Evolutionary conservation across 2,329 filamentous ascomycete species (phyloP).

Genomic region (Apiospora malaysiana): DNA sequence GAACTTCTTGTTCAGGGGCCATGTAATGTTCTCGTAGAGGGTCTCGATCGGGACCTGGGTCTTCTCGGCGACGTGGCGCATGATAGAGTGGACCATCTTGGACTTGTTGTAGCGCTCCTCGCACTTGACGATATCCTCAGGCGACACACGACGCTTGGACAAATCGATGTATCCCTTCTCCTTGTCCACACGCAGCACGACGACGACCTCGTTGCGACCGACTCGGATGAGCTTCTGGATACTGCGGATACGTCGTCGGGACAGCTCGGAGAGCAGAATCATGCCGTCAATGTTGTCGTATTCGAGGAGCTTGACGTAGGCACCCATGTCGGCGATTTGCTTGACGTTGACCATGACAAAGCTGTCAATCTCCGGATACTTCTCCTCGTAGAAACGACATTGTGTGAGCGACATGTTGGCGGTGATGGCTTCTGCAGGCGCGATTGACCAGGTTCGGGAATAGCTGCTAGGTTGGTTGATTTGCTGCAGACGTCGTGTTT

Average conservation of each 20-base stretch:
- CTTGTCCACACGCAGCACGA: slow-evolving; percentile 98
- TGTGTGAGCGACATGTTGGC: slow-evolving; percentile 92
- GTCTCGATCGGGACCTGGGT: slow-evolving; percentile 92
- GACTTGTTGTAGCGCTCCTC: slow-evolving; percentile 99
- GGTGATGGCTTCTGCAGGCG: slow-evolving; percentile 35
- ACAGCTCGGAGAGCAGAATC: slow-evolving; percentile 97
- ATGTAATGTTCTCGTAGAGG: slow-evolving; percentile 92
- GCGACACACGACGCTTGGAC: slow-evolving; percentile 95
- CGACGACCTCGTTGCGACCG: slow-evolving; percentile 97
- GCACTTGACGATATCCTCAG: slow-evolving; percentile 97
- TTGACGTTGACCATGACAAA: slow-evolving; percentile 99
- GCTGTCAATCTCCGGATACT: slow-evolving; percentile 97
- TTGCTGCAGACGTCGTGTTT: background rate
- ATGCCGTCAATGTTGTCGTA: slow-evolving; percentile 99
- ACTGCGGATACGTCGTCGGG: slow-evolving; percentile 95
- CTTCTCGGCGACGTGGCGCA: slow-evolving; percentile 98
- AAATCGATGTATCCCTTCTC: slow-evolving; percentile 99
- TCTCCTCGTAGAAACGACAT: slow-evolving; percentile 97
- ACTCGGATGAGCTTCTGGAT: slow-evolving; percentile 99
- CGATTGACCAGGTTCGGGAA: slow-evolving; percentile 9
- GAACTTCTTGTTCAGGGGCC: slow-evolving; percentile 97
- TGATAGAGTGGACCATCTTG: slow-evolving; percentile 99
- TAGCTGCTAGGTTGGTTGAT: slow-evolving; percentile 8
- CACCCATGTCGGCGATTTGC: slow-evolving; percentile 99
- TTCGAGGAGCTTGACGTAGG: slow-evolving; percentile 98